A percentile compares a stretch with the other conserved stretches of the same genome.
Conservation (phyloP, 768 basidiomycete species). For the Calocera viscosa region DNA sequence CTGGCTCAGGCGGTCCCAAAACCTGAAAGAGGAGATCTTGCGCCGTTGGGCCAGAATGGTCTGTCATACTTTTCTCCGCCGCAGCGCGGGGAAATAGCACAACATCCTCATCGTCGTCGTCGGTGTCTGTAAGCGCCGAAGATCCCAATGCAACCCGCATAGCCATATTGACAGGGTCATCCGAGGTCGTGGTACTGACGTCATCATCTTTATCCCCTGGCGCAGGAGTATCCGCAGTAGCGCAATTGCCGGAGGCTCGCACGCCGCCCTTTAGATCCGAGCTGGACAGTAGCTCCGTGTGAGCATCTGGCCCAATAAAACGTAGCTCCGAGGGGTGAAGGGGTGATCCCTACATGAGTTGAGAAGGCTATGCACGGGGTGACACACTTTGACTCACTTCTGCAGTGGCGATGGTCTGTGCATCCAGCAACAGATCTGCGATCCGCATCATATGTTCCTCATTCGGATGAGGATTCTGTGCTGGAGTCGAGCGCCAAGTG, state of each 20-base stretch:
- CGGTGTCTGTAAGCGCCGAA: background rate
- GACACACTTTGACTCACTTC: too few species aligned
- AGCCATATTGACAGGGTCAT: slow-evolving; percentile 57
- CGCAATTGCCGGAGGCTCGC: background rate
- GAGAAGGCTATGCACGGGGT: too few species aligned
- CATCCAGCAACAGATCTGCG: slow-evolving; percentile 67
- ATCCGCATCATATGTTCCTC: slow-evolving; percentile 94
- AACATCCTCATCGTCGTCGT: background rate
- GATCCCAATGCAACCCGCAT: slow-evolving; percentile 26
- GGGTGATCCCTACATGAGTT: slow-evolving; percentile 13
- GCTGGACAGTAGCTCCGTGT: background rate
- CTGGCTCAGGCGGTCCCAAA: background rate
- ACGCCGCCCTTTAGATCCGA: background rate
- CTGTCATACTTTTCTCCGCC: background rate
- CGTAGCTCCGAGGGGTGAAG: slow-evolving; percentile 12
- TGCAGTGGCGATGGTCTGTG: slow-evolving; percentile 42
- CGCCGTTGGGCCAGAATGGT: background rate
- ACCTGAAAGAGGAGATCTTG: background rate
- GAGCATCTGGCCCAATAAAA: slow-evolving; percentile 7
- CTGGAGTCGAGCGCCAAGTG: slow-evolving; percentile 15
- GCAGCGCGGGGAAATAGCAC: background rate
- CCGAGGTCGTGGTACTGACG: slow-evolving; percentile 60
- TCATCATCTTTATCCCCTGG: slow-evolving; percentile 38
- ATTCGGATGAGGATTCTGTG: slow-evolving; percentile 60
- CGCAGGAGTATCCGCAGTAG: background rate